Percentiles rank a stretch among this genome's conserved stretches.
These are phyloP conservation scores for Auriculariales sp. DNA, from an alignment of 768 basidiomycete species.

Conservation along the genomic window DNA sequence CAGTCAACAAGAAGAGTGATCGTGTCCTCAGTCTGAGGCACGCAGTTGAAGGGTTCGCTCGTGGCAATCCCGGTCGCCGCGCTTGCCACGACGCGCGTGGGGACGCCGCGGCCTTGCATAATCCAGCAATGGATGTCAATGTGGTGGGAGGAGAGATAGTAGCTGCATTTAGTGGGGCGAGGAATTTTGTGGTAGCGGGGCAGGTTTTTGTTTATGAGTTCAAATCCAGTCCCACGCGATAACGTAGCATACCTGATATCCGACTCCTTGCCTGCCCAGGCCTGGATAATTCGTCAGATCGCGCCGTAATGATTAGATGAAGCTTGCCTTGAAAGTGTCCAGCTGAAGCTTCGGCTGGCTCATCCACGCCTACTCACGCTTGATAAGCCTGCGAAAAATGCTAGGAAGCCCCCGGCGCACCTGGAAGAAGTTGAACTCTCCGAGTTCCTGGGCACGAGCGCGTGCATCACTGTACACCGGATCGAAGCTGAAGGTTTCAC, in stretches of 20 bases:
- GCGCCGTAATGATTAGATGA: no score
- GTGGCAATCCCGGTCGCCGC: conserved; percentile 87
- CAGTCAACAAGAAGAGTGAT: conserved; percentile 92
- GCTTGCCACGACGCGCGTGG: conserved; percentile 79
- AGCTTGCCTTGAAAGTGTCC: conserved; percentile 84
- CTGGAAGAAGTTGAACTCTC: conserved; percentile 93
- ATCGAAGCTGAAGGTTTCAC: conserved; percentile 40
- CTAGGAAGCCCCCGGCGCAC: no score
- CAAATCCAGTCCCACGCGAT: background rate
- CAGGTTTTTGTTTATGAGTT: conserved; percentile 5
- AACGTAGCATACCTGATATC: conserved; percentile 54
- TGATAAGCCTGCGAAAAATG: no score
- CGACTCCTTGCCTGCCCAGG: conserved; percentile 90
- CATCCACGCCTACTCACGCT: conserved; percentile 98
- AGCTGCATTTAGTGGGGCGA: conserved; percentile 28
- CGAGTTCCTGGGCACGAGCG: conserved; percentile 56
- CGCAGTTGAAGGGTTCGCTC: conserved; percentile 76
- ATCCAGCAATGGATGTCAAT: conserved; percentile 85
- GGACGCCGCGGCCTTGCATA: conserved; percentile 56
- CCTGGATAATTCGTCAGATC: no score
- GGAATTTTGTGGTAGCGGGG: background rate
- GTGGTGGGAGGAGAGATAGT: conserved; percentile 92
- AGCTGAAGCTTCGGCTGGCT: conserved; percentile 91
- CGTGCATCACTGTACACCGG: conserved; percentile 88
- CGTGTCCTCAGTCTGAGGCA: conserved; percentile 80